phyloP scores from a whole-genome alignment of 2,329 filamentous ascomycete species.

The Claviceps quebecensis region DNA sequence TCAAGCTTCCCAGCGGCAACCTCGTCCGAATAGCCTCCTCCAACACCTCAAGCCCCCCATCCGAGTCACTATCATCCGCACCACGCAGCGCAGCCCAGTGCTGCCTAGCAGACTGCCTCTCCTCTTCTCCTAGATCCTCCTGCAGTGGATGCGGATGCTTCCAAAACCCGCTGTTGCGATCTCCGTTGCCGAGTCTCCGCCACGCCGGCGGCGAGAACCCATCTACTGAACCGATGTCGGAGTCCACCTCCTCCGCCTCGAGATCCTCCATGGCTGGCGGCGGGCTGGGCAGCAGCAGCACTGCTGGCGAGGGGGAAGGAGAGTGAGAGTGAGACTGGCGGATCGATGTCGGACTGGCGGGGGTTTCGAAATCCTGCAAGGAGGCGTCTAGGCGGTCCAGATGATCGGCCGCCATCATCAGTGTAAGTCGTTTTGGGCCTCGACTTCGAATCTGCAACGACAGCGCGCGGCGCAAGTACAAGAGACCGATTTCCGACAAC shows the following conservation, averaged over 20 bases:
- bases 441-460: too few species aligned
- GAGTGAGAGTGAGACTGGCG: conserved; percentile 13
- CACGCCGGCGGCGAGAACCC: conserved; percentile 48
- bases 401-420: conserved; percentile 17
- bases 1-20: conserved; percentile 40
- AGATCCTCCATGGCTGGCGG: conserved; percentile 20
- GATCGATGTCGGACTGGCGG: conserved; percentile 22
- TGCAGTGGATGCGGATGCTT: conserved; percentile 11
- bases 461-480: conserved; percentile 8
- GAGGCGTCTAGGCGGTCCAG: conserved; percentile 35
- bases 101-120: conserved; percentile 3
- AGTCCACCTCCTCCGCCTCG: conserved; percentile 21
- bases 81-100: too few species aligned
- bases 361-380: conserved; percentile 40
- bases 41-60: conserved; percentile 26
- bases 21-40: conserved; percentile 39
- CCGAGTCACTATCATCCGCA: background rate
- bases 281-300: conserved; percentile 19
- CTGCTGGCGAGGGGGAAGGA: too few species aligned
- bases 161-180: conserved; percentile 47
- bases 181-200: conserved; percentile 46
- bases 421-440: too few species aligned
- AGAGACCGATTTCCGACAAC: conserved; percentile 21
- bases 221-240: conserved; percentile 34
- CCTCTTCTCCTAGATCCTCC: background rate